Conservation (phyloP, 176 grass and related monocot genomes). For the Avena atlantica region DNA sequence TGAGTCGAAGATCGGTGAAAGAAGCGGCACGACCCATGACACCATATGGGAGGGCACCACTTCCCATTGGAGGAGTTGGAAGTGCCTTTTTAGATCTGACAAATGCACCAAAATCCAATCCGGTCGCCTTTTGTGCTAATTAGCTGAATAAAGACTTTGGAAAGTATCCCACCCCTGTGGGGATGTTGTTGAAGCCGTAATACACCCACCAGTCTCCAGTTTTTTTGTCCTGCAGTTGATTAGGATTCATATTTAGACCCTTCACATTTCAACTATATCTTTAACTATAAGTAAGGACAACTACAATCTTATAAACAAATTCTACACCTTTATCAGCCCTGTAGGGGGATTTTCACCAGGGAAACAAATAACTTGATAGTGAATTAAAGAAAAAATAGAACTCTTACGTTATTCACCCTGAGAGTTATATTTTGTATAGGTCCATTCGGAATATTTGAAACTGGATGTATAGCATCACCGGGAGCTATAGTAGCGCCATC, state of each 20-base stretch:
- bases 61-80: too few species aligned
- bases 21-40: too few species aligned
- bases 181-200: not conserved
- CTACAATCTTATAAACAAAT: not conserved
- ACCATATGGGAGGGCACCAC: too few species aligned
- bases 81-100: too few species aligned
- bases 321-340: not conserved
- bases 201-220: slow-evolving; percentile 4
- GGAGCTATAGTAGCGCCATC: not conserved
- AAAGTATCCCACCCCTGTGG: not conserved
- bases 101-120: not conserved
- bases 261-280: not conserved
- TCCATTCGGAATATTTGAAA: not conserved
- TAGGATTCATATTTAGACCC: not conserved
- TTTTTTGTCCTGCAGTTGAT: not conserved
- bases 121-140: not conserved
- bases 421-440: not conserved
- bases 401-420: not conserved
- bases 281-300: not conserved
- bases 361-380: not conserved
- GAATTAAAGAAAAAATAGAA: not conserved
- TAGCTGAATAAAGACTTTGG: not conserved
- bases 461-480: not conserved
- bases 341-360: not conserved
- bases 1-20: too few species aligned